A percentile compares a stretch with the other conserved stretches of the same genome.
phyloP scores from a whole-genome alignment of 2,329 filamentous ascomycete genomes.

The Claviceps humidiphila region DNA sequence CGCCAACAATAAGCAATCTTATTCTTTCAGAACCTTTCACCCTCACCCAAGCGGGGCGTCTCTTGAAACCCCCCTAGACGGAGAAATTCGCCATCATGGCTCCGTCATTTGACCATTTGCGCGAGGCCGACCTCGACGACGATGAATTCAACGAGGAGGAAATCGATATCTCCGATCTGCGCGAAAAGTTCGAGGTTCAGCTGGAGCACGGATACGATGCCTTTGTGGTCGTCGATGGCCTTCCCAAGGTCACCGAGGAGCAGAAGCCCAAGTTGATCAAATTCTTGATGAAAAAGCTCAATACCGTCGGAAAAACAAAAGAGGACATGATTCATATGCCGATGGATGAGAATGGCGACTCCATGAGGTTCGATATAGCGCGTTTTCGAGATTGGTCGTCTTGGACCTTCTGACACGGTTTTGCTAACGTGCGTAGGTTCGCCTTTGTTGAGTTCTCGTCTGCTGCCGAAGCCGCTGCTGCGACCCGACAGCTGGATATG shows the following conservation, averaged over 20 bases:
- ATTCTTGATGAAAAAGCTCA: conserved; percentile 89
- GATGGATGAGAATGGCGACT: conserved; percentile 73
- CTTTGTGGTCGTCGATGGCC: conserved; percentile 90
- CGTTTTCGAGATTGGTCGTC: neutral
- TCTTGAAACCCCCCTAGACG: conserved; percentile 19
- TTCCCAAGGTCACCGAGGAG: conserved; percentile 78
- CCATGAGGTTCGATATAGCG: conserved; percentile 54
- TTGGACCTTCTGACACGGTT: neutral
- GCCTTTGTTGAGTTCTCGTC: conserved; percentile 96
- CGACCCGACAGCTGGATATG: conserved; percentile 76
- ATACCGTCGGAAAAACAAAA: conserved; percentile 66
- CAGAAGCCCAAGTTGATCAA: conserved; percentile 91
- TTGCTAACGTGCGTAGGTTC: conserved; percentile 43
- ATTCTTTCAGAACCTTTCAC: conserved; percentile 5
- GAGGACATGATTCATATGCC: conserved; percentile 93
- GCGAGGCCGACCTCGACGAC: conserved; percentile 75
- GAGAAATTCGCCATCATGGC: conserved; percentile 57
- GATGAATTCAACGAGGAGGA: conserved; percentile 86
- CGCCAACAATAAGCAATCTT: neutral
- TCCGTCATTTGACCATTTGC: conserved; percentile 75
- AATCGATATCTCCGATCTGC: conserved; percentile 87
- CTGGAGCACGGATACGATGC: conserved; percentile 92
- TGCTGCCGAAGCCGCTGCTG: conserved; percentile 75
- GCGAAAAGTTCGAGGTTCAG: conserved; percentile 89
- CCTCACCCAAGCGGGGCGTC: conserved; percentile 22